Evolutionary conservation across 495 filamentous ascomycete genomes (phyloP).

Genomic region (Aspergillus coremiiformis): DNA sequence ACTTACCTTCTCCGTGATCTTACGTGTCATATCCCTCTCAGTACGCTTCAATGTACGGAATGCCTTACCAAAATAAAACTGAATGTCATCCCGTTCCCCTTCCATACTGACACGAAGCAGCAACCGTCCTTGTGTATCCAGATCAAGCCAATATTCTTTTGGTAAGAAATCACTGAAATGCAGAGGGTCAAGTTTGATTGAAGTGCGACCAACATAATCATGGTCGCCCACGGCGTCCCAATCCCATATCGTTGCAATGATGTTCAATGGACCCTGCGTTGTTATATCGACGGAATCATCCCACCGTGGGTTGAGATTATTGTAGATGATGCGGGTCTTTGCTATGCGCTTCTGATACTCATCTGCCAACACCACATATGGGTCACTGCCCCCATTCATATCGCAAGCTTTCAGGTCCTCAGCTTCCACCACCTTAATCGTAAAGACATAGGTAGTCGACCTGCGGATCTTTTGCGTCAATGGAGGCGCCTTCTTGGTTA

Average conservation of each 20-base stretch:
- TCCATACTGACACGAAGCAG: conserved; percentile 95
- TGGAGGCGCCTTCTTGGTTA: conserved; percentile 57
- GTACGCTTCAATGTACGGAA: conserved; percentile 92
- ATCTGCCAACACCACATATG: conserved; percentile 93
- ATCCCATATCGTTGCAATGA: conserved; percentile 98
- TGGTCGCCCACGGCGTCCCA: conserved; percentile 97
- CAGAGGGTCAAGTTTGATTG: conserved; percentile 85
- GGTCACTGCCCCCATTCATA: conserved; percentile 88
- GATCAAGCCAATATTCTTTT: conserved; percentile 92
- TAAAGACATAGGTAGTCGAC: conserved; percentile 85
- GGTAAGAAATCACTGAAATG: conserved; percentile 96
- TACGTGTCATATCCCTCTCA: conserved; percentile 94
- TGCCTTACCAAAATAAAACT: conserved; percentile 97
- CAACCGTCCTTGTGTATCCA: conserved; percentile 90
- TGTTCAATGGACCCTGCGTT: conserved; percentile 80
- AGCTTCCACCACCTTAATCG: conserved; percentile 98
- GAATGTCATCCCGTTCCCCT: conserved; percentile 95
- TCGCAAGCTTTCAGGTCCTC: conserved; percentile 98
- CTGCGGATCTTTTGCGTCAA: conserved; percentile 49
- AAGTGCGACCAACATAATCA: conserved; percentile 92
- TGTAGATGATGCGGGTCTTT: conserved; percentile 88
- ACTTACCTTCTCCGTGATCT: conserved; percentile 92
- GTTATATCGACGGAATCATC: conserved; percentile 96
- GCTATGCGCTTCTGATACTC: conserved; percentile 97
- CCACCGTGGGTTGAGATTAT: conserved; percentile 92